phyloP scores from a whole-genome alignment of 2,329 filamentous ascomycete genomes.

The Akanthomyces uredinophilus region DNA sequence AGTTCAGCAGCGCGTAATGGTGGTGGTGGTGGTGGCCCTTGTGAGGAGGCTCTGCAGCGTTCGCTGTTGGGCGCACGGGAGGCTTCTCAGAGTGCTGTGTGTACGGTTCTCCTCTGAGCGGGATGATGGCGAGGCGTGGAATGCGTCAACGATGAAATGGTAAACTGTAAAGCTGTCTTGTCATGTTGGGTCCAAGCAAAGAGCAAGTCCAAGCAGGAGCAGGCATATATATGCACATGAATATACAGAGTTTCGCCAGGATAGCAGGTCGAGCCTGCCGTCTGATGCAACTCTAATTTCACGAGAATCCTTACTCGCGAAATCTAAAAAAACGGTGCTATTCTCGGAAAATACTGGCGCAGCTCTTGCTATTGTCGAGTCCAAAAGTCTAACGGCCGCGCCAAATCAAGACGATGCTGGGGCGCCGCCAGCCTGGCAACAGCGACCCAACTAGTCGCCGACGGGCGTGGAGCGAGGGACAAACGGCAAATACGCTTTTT shows the following conservation, averaged over 20 bases:
- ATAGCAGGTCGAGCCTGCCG: neutral
- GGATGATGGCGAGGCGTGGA: neutral
- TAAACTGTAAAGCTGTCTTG: neutral
- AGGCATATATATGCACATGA: neutral
- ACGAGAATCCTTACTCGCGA: neutral
- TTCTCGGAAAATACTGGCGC: neutral
- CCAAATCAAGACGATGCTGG: neutral
- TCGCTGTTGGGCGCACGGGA: too few relatives aligned
- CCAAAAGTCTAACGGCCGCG: slow-evolving; percentile 7
- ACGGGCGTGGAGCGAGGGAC: neutral
- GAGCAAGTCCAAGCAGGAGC: too few relatives aligned
- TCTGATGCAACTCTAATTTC: slow-evolving; percentile 5
- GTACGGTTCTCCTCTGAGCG: neutral
- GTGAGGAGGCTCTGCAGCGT: too few relatives aligned
- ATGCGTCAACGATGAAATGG: neutral
- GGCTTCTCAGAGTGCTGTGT: too few relatives aligned
- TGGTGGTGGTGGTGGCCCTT: too few relatives aligned
- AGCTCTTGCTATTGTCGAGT: too few relatives aligned
- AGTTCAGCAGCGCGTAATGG: too few relatives aligned
- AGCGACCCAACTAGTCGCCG: neutral
- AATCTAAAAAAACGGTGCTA: neutral
- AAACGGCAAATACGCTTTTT: neutral
- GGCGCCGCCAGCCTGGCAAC: neutral
- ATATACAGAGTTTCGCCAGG: neutral
- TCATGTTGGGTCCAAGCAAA: too few relatives aligned